Evolutionary conservation across 2,329 filamentous ascomycete species (phyloP).

Genomic region (Taxawa tesnikishii): DNA sequence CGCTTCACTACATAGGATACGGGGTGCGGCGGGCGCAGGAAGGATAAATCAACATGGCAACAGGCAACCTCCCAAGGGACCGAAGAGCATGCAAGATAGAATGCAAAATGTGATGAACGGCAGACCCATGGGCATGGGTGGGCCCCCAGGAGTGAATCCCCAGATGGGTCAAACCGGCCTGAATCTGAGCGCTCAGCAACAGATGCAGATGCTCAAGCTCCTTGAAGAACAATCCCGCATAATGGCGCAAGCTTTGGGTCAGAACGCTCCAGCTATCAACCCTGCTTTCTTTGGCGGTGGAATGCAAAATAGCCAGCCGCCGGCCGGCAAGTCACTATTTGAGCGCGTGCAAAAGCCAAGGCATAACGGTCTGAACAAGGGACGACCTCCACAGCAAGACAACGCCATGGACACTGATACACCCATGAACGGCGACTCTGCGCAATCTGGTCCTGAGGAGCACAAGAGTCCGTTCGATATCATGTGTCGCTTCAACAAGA

Average conservation of each 20-base stretch:
- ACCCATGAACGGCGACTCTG: slow-evolving; percentile 24
- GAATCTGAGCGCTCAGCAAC: slow-evolving; percentile 48
- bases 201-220: slow-evolving; percentile 58
- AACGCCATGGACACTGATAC: slow-evolving; percentile 17
- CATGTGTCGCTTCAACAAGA: slow-evolving; percentile 80
- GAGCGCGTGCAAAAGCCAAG: slow-evolving; percentile 54
- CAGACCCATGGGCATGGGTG: slow-evolving; percentile 7
- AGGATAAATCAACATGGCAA: slow-evolving; percentile 65
- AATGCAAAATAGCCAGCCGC: slow-evolving; percentile 3
- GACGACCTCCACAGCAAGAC: slow-evolving; percentile 7
- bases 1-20: slow-evolving; percentile 64
- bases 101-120: slow-evolving; percentile 22
- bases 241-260: slow-evolving; percentile 56
- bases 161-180: too few relatives aligned
- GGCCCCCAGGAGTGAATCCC: slow-evolving; percentile 27
- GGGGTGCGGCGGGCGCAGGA: slow-evolving; percentile 56
- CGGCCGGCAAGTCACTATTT: slow-evolving; percentile 50
- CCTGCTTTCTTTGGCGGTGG: slow-evolving; percentile 36
- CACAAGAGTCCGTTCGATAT: slow-evolving; percentile 42
- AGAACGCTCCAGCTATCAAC: slow-evolving; percentile 39
- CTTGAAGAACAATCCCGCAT: slow-evolving; percentile 61
- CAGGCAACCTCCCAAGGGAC: slow-evolving; percentile 60
- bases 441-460: slow-evolving; percentile 47
- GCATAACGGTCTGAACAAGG: slow-evolving; percentile 41
- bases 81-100: slow-evolving; percentile 38